These are phyloP conservation scores for Yarrowia hollandica DNA, from an alignment of 805 yeast species.

Conservation along the genomic window DNA sequence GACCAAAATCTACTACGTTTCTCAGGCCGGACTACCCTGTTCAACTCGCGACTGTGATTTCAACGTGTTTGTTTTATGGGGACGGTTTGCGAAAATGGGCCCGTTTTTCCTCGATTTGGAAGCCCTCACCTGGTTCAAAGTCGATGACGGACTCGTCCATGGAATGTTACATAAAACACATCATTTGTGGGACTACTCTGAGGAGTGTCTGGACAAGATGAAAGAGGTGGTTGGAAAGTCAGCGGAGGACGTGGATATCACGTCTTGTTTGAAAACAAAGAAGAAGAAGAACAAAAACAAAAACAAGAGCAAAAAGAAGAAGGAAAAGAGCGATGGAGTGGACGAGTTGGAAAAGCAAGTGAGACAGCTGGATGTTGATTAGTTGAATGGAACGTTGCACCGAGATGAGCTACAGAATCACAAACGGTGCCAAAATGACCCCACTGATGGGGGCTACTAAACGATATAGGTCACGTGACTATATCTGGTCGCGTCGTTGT, in stretches of 20 bases:
- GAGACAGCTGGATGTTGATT: not conserved
- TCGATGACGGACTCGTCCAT: not conserved
- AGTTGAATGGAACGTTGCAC: too few species aligned
- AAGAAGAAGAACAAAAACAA: slow-evolving; percentile 7
- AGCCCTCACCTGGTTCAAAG: not conserved
- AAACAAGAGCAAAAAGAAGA: not conserved
- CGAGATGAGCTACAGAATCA: too few species aligned
- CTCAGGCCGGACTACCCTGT: not conserved
- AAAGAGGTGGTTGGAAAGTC: not conserved
- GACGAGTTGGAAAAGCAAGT: not conserved
- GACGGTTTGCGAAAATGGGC: slow-evolving; percentile 2
- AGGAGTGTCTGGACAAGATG: not conserved
- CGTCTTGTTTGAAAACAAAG: not conserved
- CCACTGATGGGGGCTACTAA: too few species aligned
- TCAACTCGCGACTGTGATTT: not conserved
- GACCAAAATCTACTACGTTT: not conserved
- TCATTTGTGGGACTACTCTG: slow-evolving; percentile 5
- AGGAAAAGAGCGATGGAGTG: not conserved
- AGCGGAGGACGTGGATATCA: not conserved
- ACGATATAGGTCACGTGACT: too few species aligned
- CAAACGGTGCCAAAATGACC: too few species aligned
- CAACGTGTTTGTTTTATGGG: not conserved
- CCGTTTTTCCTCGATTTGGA: not conserved
- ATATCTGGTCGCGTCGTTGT: too few species aligned
- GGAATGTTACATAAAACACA: slow-evolving; percentile 3